These are phyloP conservation scores for Gloeopeniophorella convolvens DNA, from an alignment of 768 basidiomycete species.

Conservation along the genomic window DNA sequence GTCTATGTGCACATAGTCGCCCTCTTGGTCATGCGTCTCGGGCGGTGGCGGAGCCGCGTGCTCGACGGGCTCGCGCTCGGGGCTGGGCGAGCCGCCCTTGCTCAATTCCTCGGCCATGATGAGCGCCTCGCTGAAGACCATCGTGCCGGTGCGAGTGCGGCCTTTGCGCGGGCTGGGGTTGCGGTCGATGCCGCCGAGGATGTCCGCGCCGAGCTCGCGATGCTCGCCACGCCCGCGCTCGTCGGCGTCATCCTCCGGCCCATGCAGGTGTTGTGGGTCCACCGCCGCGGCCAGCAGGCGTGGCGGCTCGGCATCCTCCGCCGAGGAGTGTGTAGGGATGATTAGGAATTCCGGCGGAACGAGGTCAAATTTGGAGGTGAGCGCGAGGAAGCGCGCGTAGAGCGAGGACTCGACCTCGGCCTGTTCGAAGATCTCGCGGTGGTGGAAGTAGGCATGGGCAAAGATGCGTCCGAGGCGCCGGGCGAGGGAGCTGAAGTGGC, in stretches of 20 bases:
- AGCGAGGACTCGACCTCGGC: constrained; percentile 87
- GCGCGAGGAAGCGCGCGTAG: constrained; percentile 83
- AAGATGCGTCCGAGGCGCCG: constrained; percentile 92
- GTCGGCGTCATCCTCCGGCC: constrained; percentile 13
- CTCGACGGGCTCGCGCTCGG: constrained; percentile 3
- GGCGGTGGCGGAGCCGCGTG: not conserved
- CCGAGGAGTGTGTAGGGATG: constrained; percentile 47
- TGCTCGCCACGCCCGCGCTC: constrained; percentile 18
- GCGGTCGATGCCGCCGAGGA: constrained; percentile 12
- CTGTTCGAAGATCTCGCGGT: constrained; percentile 86
- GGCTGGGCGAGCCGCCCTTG: constrained; percentile 20
- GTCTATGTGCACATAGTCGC: constrained; percentile 14
- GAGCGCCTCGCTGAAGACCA: constrained; percentile 53
- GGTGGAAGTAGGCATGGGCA: constrained; percentile 93
- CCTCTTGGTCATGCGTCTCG: constrained; percentile 3
- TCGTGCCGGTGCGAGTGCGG: constrained; percentile 63
- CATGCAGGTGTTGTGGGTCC: constrained; percentile 7
- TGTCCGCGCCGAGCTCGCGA: constrained; percentile 12
- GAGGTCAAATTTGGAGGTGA: constrained; percentile 73
- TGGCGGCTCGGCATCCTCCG: constrained; percentile 25
- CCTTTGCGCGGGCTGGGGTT: constrained; percentile 29
- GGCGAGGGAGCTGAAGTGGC: constrained; percentile 87
- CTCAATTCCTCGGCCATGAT: constrained; percentile 36
- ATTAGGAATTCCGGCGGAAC: constrained; percentile 81
- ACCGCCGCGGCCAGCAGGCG: constrained; percentile 18